phyloP scores from a whole-genome alignment of 306 rosid species.

The Rosa rugosa region DNA sequence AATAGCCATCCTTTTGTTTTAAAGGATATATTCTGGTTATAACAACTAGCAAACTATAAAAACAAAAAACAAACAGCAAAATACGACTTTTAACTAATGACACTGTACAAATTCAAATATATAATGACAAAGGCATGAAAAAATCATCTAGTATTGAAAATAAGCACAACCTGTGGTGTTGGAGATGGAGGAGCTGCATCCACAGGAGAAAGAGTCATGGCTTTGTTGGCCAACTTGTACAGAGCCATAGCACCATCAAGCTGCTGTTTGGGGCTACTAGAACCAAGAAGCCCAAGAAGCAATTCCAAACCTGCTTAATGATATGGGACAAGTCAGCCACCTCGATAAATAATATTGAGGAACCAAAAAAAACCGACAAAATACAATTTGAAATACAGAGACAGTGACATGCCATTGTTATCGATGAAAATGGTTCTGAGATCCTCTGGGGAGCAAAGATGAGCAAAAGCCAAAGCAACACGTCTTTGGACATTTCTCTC shows the following conservation, averaged over 20 bases:
- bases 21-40: background rate
- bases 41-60: background rate
- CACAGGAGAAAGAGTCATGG: conserved; percentile 67
- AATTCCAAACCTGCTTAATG: conserved; percentile 75
- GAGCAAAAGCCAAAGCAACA: conserved; percentile 94
- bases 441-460: conserved; percentile 84
- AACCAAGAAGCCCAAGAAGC: conserved; percentile 85
- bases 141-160: background rate
- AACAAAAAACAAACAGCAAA: background rate
- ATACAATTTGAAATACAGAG: conserved; percentile 14
- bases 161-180: conserved; percentile 76
- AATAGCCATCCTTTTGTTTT: background rate
- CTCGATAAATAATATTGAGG: conserved; percentile 10
- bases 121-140: background rate
- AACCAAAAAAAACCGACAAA: conserved; percentile 11
- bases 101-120: background rate
- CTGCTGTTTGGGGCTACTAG: conserved; percentile 69
- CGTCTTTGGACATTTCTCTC: conserved; percentile 82
- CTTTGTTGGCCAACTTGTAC: conserved; percentile 86
- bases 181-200: conserved; percentile 99
- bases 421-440: conserved; percentile 78
- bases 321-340: conserved; percentile 21
- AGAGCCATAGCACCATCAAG: conserved; percentile 93
- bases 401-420: conserved; percentile 55
- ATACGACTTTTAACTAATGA: background rate